These are phyloP conservation scores for Gardenia jasminoides DNA, from an alignment of 257 asterid species.

Conservation along the genomic window DNA sequence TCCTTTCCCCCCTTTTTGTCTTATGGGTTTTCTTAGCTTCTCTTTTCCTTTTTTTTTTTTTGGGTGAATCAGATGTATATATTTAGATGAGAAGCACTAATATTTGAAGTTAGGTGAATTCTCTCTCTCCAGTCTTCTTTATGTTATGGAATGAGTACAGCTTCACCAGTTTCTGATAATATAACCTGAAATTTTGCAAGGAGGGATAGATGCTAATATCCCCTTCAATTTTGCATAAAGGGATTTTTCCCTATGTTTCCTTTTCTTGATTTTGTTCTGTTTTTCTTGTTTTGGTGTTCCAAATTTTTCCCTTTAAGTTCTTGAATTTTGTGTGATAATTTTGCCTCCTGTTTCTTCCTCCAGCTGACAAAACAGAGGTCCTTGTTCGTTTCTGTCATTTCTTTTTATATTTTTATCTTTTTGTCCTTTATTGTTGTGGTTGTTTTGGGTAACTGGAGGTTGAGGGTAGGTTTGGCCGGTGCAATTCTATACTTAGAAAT, in stretches of 20 bases:
- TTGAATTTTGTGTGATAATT: not conserved
- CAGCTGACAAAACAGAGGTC: not conserved
- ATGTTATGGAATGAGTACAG: slow-evolving; percentile 1
- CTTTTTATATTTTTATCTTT: too few relatives aligned
- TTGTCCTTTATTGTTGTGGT: too few relatives aligned
- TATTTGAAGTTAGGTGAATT: too few relatives aligned
- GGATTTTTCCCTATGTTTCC: not conserved
- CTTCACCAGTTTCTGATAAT: not conserved
- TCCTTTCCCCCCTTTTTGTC: not conserved
- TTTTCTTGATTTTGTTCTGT: not conserved
- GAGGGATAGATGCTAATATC: not conserved
- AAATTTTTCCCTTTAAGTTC: not conserved
- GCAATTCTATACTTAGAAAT: not conserved
- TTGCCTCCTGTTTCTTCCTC: not conserved
- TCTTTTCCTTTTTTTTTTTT: too few relatives aligned
- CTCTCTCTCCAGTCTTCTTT: slow-evolving; percentile 1
- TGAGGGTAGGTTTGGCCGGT: not conserved
- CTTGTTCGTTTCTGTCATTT: not conserved
- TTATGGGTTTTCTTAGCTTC: not conserved
- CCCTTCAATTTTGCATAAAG: not conserved
- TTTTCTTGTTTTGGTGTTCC: too few relatives aligned
- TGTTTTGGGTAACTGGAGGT: not conserved
- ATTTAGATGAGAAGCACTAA: slow-evolving; percentile 6
- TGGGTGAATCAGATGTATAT: slow-evolving; percentile 13
- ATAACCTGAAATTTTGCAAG: not conserved